These are phyloP conservation scores for Eucalyptus microcorys DNA, from an alignment of 345 rosid species.

Conservation along the genomic window DNA sequence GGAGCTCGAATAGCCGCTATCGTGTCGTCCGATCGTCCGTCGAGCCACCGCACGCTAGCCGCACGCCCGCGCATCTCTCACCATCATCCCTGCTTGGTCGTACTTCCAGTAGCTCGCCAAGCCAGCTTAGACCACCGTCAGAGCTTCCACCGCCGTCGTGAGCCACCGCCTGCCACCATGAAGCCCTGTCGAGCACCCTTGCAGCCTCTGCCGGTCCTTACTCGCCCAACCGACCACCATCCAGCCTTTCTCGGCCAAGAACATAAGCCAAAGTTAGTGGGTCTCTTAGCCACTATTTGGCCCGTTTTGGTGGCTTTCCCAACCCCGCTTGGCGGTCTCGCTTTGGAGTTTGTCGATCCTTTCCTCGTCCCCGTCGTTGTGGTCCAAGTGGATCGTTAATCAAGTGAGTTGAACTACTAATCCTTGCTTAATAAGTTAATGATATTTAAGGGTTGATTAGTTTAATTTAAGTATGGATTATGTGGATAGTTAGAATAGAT, in stretches of 20 bases:
- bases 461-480: no score
- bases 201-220: no score
- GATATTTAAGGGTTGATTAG: no score
- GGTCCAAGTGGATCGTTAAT: accelerated
- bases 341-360: no score
- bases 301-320: no score
- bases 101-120: accelerated
- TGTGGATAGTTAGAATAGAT: no score
- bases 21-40: accelerated
- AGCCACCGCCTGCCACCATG: accelerated
- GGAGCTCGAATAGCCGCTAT: accelerated
- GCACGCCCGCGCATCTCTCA: accelerated
- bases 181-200: no score
- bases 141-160: accelerated
- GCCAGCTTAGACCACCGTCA: accelerated
- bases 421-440: no score
- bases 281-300: no score
- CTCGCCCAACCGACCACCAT: no score
- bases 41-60: accelerated
- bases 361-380: accelerated
- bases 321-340: accelerated
- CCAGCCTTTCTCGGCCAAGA: no score
- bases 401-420: no score
- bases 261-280: accelerated
- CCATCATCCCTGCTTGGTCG: accelerated